Conservation (phyloP, 2,329 filamentous ascomycete species). For the Mariannaea elegans region DNA sequence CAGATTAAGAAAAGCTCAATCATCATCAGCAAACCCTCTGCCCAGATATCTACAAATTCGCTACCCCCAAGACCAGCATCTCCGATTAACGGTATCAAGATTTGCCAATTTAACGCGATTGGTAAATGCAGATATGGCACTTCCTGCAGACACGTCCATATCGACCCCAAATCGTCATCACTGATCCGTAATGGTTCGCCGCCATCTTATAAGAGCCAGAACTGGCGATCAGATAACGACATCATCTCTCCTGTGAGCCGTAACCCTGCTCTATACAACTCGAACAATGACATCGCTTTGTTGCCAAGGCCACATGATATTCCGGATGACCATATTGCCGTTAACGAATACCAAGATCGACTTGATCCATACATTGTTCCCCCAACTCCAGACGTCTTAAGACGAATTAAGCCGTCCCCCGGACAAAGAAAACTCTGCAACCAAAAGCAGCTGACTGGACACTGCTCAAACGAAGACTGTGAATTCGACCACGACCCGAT, state of each 20-base stretch:
- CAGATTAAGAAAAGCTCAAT: slow-evolving; percentile 11
- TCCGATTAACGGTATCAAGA: slow-evolving; percentile 9
- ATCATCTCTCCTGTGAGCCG: slow-evolving; percentile 16
- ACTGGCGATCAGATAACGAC: slow-evolving; percentile 18
- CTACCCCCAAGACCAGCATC: background rate
- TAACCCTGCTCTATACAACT: background rate
- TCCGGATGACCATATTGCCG: slow-evolving; percentile 20
- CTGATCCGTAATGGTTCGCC: slow-evolving; percentile 21
- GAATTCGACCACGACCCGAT: slow-evolving; percentile 32
- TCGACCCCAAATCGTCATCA: slow-evolving; percentile 19
- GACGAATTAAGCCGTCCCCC: slow-evolving; percentile 25
- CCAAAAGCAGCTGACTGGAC: slow-evolving; percentile 26
- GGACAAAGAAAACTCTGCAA: slow-evolving; percentile 32
- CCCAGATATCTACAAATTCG: slow-evolving; percentile 5
- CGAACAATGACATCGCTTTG: slow-evolving; percentile 19
- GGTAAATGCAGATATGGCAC: slow-evolving; percentile 38
- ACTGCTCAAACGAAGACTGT: slow-evolving; percentile 28
- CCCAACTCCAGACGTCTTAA: slow-evolving; percentile 15
- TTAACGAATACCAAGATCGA: slow-evolving; percentile 29
- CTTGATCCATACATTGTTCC: slow-evolving; percentile 27
- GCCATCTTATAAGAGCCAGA: slow-evolving; percentile 16
- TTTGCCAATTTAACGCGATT: slow-evolving; percentile 30
- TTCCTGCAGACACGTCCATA: slow-evolving; percentile 28
- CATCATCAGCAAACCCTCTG: slow-evolving; percentile 1
- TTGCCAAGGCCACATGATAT: slow-evolving; percentile 29